Evolutionary conservation across 768 basidiomycete species (phyloP), one percentile per base, ranked within the genome.

Genomic region (Leccinum subgranulosum): DNA sequence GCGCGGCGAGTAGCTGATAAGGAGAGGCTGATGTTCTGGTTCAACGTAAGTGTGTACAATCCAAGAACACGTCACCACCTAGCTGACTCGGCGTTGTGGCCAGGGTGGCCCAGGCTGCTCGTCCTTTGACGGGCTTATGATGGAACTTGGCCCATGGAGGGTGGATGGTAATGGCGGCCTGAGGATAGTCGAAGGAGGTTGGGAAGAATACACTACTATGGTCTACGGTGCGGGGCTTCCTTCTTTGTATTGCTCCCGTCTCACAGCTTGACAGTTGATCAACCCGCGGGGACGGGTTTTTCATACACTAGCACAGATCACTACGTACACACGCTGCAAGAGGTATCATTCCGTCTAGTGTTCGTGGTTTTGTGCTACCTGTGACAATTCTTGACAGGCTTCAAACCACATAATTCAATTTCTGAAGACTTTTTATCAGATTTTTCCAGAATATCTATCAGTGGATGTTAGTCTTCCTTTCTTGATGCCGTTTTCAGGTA

Each of bases 101-200:
- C 64, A 95, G 92, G 94, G 94, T 19, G 96, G 96, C 1, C 96
- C 96, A 19, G 97, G 97, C 28, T 98, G 97, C 72, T 97, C 94
- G 0, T 94, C 92, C 1, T 98, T 98, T 69, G 96, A 98, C 65
- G 96, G 96, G 3, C 80, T 94, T 17, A 89, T 98, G 88, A 95
- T 98, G 93, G 96, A 98, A 66, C 80, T 95, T n/a, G 96, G 96
- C 0, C 95, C 96, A 4, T 96, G 93, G 84, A 83, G 83, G 61
- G 74, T 87, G 73, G 88, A 92, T 65, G 81, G 84, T 53, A 76
- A 84, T 15, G 86, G 90, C 55, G 82, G 87, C 4, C 81, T 95
- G 60, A 83, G 82, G 64, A 80, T 84, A 19, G 76, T 84, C 9
- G 87, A 93, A 60, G 94, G 94, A 27, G 94, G 94, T 9, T 98